Conservation (phyloP, 306 rosid genomes). For the Vicia faba region DNA sequence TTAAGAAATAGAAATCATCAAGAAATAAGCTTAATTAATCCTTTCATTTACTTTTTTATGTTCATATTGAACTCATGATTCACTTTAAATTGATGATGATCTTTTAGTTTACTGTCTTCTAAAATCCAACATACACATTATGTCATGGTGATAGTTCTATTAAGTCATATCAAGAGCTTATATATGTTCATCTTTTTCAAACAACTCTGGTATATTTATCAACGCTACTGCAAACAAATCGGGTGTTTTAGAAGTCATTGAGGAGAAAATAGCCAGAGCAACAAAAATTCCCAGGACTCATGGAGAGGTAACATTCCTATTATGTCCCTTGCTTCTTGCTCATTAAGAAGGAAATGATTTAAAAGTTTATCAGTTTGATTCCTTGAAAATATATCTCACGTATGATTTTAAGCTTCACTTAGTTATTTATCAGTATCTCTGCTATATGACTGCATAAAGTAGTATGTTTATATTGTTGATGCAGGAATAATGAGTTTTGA, state of each 20-base stretch:
- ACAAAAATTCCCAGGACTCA: constrained; percentile 79
- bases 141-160: too few species aligned
- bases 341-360: constrained; percentile 5
- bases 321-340: not conserved
- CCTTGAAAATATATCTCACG: not conserved
- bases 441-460: too few species aligned
- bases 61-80: too few species aligned
- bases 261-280: constrained; percentile 84
- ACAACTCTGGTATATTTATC: constrained; percentile 82
- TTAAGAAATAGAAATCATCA: not conserved
- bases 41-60: constrained; percentile 13
- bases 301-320: constrained; percentile 68
- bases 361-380: constrained; percentile 20
- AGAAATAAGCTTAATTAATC: constrained; percentile 11
- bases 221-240: constrained; percentile 68
- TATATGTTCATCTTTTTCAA: constrained; percentile 32
- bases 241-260: constrained; percentile 65
- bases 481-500: too few species aligned
- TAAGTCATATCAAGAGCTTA: too few species aligned
- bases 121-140: constrained; percentile 18
- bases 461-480: too few species aligned
- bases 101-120: constrained; percentile 18
- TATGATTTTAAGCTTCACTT: constrained; percentile 10
- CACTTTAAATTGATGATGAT: constrained; percentile 13
- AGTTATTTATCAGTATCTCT: too few species aligned